phyloP scores from a whole-genome alignment of 75 land plant species.

The Cunninghamia lanceolata region DNA sequence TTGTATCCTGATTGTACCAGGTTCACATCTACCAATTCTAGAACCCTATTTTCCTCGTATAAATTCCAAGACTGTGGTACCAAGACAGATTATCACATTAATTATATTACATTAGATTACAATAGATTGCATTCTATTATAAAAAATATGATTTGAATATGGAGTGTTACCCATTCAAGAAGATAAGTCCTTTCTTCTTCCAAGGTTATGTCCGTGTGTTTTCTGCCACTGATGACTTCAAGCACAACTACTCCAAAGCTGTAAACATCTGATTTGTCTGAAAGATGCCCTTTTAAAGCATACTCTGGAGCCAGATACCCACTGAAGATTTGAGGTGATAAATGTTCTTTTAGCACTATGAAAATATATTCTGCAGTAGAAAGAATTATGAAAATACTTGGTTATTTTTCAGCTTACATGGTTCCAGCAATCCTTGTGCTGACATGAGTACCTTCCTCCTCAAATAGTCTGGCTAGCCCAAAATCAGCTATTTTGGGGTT shows the following conservation, averaged over 20 bases:
- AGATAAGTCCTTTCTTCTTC: not conserved
- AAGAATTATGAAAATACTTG: not conserved
- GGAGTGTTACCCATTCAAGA: not conserved
- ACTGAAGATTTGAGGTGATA: not conserved
- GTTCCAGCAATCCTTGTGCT: slow-evolving; percentile 24
- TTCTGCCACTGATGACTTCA: slow-evolving; percentile 7
- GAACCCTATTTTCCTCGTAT: not conserved
- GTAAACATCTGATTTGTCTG: slow-evolving; percentile 22
- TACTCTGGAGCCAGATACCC: slow-evolving; percentile 22
- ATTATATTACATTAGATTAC: not conserved
- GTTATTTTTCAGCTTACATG: not conserved
- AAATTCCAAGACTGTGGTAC: not conserved
- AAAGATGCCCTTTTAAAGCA: slow-evolving; percentile 9
- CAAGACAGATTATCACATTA: not conserved
- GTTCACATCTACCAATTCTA: not conserved
- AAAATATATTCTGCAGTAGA: not conserved
- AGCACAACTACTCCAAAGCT: slow-evolving; percentile 25
- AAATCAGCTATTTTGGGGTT: slow-evolving; percentile 35
- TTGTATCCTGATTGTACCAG: not conserved
- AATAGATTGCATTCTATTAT: not conserved
- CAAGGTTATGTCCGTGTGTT: not conserved
- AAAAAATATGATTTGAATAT: not conserved
- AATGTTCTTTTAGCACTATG: not conserved
- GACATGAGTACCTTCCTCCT: slow-evolving; percentile 7
- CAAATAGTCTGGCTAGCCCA: slow-evolving; percentile 26